Base-by-base conservation (phyloP, 768 basidiomycete species). In the Phlegmacium glaucopus region DNA sequence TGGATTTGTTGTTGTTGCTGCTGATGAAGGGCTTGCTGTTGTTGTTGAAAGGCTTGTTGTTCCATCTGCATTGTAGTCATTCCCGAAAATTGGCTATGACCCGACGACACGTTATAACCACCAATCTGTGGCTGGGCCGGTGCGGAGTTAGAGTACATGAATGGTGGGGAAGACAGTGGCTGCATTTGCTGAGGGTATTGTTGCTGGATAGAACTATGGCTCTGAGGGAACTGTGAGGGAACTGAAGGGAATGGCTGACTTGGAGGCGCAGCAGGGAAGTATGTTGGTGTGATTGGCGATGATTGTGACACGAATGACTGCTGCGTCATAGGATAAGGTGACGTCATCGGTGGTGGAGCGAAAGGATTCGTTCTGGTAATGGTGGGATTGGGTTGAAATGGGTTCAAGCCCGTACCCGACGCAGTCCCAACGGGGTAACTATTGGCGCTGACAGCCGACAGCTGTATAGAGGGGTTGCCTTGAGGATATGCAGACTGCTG, bases 11-110 rank as follows among this genome's bases (percentile, higher is more conserved):
- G 49, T 39, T 61, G 64, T 40, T 52, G 59, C 50, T 59, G 57
- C 44, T 56, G 54, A 29, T 54, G 55, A 47, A 53, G 50, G 39
- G 52, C 39, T 38, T 54, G 45, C 44, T 56, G 57, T n/a, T 58
- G 58, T 37, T 47, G 30, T 22, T 52, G 50, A 39, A 48, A 15
- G 42, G 54, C 54, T 16, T 64, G 61, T 29, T 72, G 72, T 22
- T 72, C 64, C 51, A 63, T 63, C 45, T 50, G 69, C 61, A 55
- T 62, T 47, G 58, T 59, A 34, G 60, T 68, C 66, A 59, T 60
- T 22, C 53, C 56, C 32, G 60, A 56, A 39, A 60, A 60, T 30
- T 65, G 63, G 18, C 59, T 53, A 48, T 64, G 66, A 16, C 55
- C 64, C 16, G 55, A 47, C 9, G 62, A 49, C 45, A 60, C 59